phyloP scores from a whole-genome alignment of 2,329 filamentous ascomycete species.

The Teratosphaeria destructans region DNA sequence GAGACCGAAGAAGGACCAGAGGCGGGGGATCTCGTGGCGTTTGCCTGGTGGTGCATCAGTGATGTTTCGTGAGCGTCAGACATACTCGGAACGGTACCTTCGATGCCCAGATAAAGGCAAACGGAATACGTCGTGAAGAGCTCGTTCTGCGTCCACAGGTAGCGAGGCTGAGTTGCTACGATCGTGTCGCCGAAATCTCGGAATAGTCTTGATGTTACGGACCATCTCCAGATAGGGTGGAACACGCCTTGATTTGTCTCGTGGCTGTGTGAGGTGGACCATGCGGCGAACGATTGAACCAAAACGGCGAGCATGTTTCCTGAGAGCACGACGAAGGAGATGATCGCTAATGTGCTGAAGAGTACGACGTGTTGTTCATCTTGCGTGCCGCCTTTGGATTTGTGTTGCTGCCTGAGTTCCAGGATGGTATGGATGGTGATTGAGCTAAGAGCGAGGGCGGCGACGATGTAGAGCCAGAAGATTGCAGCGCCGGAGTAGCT shows the following conservation, averaged over 20 bases:
- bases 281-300: slow-evolving; percentile 22
- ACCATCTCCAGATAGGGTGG: slow-evolving; percentile 22
- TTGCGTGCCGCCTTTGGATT: not conserved
- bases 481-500: slow-evolving; percentile 22
- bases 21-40: slow-evolving; percentile 14
- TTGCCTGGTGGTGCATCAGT: slow-evolving; percentile 8
- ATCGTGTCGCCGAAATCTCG: slow-evolving; percentile 24
- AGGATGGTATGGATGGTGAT: slow-evolving; percentile 12
- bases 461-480: slow-evolving; percentile 26
- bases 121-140: slow-evolving; percentile 17
- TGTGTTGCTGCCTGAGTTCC: not conserved
- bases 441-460: slow-evolving; percentile 18
- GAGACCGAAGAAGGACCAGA: slow-evolving; percentile 25
- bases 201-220: slow-evolving; percentile 22
- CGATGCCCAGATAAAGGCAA: slow-evolving; percentile 19
- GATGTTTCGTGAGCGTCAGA: not conserved
- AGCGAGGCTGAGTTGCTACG: slow-evolving; percentile 12
- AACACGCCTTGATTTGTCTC: not conserved
- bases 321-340: slow-evolving; percentile 23
- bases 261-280: slow-evolving; percentile 7
- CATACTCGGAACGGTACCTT: slow-evolving; percentile 11
- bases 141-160: slow-evolving; percentile 17
- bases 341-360: slow-evolving; percentile 14
- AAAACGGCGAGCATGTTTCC: slow-evolving; percentile 26
- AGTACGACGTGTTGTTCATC: slow-evolving; percentile 1